Conservation (phyloP, 2,329 filamentous ascomycete genomes). For the Aspergillus sp. region DNA sequence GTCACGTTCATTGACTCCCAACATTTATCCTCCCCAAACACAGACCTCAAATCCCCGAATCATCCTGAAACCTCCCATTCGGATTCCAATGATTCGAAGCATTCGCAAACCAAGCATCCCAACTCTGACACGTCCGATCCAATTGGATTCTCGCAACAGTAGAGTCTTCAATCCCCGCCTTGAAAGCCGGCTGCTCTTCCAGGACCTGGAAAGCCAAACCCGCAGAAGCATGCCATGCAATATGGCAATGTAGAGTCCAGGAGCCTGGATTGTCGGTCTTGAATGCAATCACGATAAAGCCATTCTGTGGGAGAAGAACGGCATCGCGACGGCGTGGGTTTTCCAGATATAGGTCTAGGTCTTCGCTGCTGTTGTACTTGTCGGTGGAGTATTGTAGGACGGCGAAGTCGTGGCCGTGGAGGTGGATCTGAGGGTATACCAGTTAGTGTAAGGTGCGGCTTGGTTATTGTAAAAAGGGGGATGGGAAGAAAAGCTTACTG, state of each 20-base stretch:
- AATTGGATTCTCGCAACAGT: neutral
- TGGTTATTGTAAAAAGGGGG: neutral
- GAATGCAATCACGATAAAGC: slow-evolving; percentile 10
- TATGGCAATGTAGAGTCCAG: slow-evolving; percentile 13
- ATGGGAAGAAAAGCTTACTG: neutral
- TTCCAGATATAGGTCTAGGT: neutral
- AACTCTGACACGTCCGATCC: neutral
- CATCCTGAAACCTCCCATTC: slow-evolving; percentile 9
- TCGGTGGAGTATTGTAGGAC: slow-evolving; percentile 8
- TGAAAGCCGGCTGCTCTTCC: neutral
- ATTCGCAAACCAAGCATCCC: slow-evolving; percentile 2
- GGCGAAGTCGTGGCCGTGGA: slow-evolving; percentile 14
- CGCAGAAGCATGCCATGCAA: slow-evolving; percentile 15
- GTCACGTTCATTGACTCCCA: too few relatives aligned
- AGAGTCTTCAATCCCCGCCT: neutral
- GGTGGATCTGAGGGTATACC: neutral
- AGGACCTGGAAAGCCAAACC: slow-evolving; percentile 10
- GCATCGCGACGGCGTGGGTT: slow-evolving; percentile 11
- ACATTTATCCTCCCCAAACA: too few relatives aligned
- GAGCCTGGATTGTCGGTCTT: slow-evolving; percentile 12
- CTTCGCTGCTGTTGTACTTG: neutral
- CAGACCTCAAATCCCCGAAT: slow-evolving; percentile 4
- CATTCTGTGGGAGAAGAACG: slow-evolving; percentile 11
- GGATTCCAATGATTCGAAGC: neutral
- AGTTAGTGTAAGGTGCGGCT: neutral